Base-by-base conservation (phyloP, 2,329 filamentous ascomycete genomes). In the Colletotrichum theobromicola region DNA sequence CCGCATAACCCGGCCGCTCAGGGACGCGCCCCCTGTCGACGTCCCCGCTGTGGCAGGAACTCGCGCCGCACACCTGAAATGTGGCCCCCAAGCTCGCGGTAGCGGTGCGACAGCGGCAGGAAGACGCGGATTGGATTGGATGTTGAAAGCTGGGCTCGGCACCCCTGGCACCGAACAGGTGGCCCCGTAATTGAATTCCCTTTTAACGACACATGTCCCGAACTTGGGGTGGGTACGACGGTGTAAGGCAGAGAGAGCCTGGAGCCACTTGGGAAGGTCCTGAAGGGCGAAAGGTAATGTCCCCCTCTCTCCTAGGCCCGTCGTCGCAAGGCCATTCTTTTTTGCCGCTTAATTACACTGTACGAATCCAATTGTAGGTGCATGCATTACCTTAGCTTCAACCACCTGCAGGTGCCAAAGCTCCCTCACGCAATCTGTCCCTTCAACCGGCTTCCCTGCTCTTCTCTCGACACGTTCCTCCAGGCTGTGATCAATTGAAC, bases 181-280 rank as follows among this genome's bases (percentile, higher is more conserved):
- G 53, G 67, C 62, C 21, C 72, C 62, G 50, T 72, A 67, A 46
- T 50, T 21, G 42, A 50, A 50, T 67, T 74, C 28, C 71, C 46
- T 62, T 73, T 76, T 77, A 68, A 77, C 76, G 76, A 77, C 76
- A 77, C 76, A 77, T 77, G 76, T 77, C 76, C 76, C 75, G 42
- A 72, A 74, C 21, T 53, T 53, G 57, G 28, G 42, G 57, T 57
- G 21, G 62, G 60, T 67, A 60, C 42, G n/a, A 50, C 42, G n/a
- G 42, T 50, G 42, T 50, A 50, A 50, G 42, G 42, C 42, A 50
- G 42, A 50, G 42, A 50, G n/a, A 50, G 42, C 42, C 42, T n/a
- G 42, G 42, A n/a, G 26, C 21, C 50, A 42, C 57, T 57, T 53
- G 65, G 57, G 63, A 26, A 67, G 35, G 69, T 67, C 62, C 62